These are phyloP conservation scores for Amphichorda felina DNA, from an alignment of 2,329 filamentous ascomycete genomes.

Conservation along the genomic window DNA sequence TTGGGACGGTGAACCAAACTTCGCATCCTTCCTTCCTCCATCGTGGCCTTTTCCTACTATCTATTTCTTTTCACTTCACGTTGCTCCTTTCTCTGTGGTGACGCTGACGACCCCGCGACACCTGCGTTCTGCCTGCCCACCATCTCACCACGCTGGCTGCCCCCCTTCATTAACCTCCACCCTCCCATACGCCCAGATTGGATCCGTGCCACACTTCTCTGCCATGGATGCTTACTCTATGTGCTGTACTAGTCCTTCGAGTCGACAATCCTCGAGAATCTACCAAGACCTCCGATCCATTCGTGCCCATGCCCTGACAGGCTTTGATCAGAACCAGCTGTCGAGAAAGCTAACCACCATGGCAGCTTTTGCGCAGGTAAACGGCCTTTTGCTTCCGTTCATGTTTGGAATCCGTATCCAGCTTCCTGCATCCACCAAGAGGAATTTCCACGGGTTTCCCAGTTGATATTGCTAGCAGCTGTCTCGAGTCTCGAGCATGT, in stretches of 20 bases:
- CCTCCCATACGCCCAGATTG: background rate
- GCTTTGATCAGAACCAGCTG: conserved; percentile 18
- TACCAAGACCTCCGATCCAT: conserved; percentile 35
- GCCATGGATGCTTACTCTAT: conserved; percentile 41
- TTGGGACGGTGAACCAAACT: no score
- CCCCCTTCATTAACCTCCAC: background rate
- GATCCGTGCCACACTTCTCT: background rate
- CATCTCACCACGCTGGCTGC: background rate
- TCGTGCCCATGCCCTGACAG: conserved; percentile 21
- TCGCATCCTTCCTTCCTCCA: no score
- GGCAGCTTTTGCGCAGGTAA: conserved; percentile 8
- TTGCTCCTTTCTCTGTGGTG: no score
- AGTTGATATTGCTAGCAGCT: no score
- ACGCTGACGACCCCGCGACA: no score
- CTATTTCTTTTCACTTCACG: no score
- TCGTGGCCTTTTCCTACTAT: no score
- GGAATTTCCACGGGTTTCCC: no score
- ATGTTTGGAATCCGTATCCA: no score
- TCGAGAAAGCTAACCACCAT: conserved; percentile 15
- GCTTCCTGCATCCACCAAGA: no score
- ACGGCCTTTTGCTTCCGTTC: background rate
- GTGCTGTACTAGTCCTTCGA: conserved; percentile 30
- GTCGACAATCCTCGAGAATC: conserved; percentile 31
- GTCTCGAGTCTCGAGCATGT: no score
- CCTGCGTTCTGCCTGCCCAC: no score